Conservation (phyloP, 768 basidiomycete genomes). For the Pleurotus pulmonarius region DNA sequence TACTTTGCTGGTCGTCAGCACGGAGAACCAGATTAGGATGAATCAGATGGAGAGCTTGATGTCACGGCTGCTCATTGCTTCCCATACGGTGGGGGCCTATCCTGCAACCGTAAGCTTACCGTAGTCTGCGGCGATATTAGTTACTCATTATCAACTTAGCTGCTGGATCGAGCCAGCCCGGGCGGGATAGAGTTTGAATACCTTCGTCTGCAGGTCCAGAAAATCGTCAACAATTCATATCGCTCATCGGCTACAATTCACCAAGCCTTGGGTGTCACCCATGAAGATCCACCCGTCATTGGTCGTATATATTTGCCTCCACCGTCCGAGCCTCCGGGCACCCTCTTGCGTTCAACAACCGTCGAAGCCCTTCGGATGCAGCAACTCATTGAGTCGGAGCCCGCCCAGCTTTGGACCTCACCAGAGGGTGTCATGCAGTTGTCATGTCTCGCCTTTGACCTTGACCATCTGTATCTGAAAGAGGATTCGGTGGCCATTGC, state of each 20-base stretch:
- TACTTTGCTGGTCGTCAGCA: not conserved
- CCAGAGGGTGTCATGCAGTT: too few species aligned
- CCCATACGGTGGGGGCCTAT: not conserved
- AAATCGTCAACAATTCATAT: not conserved
- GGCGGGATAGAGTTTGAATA: constrained; percentile 1
- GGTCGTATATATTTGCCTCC: not conserved
- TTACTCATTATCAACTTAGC: too few species aligned
- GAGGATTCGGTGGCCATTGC: too few species aligned
- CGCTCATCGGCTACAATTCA: not conserved
- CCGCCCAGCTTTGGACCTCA: too few species aligned
- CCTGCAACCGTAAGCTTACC: too few species aligned
- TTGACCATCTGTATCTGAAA: too few species aligned
- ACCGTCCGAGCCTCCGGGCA: too few species aligned
- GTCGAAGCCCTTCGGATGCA: not conserved
- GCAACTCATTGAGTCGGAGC: not conserved
- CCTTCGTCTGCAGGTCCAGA: not conserved
- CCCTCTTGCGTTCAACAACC: not conserved
- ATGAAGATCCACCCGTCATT: not conserved
- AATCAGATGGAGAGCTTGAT: not conserved
- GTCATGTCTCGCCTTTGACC: too few species aligned
- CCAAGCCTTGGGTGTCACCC: not conserved
- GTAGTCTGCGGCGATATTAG: too few species aligned
- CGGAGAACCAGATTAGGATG: not conserved
- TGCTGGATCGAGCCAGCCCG: too few species aligned
- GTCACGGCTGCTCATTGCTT: not conserved